Evolutionary conservation across 2,329 filamentous ascomycete genomes (phyloP).

Genomic region (Fusarium nodosum): DNA sequence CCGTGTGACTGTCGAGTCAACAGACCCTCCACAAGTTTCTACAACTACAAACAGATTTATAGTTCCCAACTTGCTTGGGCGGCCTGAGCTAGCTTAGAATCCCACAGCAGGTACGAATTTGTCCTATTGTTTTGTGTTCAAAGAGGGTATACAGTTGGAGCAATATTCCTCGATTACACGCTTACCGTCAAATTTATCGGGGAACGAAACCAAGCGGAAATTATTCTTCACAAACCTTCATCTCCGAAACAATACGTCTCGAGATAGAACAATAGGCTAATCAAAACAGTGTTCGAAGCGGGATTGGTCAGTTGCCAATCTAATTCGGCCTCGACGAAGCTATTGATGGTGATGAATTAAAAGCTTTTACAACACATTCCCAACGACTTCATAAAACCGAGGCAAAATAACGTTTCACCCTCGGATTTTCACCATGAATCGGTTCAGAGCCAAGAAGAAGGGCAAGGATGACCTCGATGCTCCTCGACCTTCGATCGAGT

Average conservation of each 20-base stretch:
- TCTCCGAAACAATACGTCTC: not conserved
- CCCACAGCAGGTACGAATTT: constrained; percentile 39
- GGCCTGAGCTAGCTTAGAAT: constrained; percentile 14
- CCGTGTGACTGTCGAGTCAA: constrained; percentile 20
- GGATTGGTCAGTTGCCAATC: constrained; percentile 31
- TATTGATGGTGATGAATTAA: constrained; percentile 44
- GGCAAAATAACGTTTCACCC: constrained; percentile 11
- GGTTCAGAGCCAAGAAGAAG: constrained; percentile 81
- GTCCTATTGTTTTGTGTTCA: not conserved
- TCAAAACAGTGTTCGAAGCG: constrained; percentile 24
- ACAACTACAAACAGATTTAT: constrained; percentile 22
- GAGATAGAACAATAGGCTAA: constrained; percentile 21
- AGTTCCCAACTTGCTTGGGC: constrained; percentile 2
- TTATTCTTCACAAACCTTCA: not conserved
- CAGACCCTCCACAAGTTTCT: constrained; percentile 5
- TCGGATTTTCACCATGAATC: constrained; percentile 71
- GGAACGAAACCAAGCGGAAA: not conserved
- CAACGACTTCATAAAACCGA: constrained; percentile 11
- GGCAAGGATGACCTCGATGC: constrained; percentile 67
- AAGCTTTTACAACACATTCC: constrained; percentile 9
- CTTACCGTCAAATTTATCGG: not conserved
- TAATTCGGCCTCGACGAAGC: constrained; percentile 22
- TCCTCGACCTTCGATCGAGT: constrained; percentile 67
- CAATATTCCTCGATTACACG: not conserved
- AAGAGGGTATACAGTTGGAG: not conserved